Evolutionary conservation across 345 rosid genomes (phyloP), one percentile per base, ranked within the genome.

Genomic region (Brassica nigra): DNA sequence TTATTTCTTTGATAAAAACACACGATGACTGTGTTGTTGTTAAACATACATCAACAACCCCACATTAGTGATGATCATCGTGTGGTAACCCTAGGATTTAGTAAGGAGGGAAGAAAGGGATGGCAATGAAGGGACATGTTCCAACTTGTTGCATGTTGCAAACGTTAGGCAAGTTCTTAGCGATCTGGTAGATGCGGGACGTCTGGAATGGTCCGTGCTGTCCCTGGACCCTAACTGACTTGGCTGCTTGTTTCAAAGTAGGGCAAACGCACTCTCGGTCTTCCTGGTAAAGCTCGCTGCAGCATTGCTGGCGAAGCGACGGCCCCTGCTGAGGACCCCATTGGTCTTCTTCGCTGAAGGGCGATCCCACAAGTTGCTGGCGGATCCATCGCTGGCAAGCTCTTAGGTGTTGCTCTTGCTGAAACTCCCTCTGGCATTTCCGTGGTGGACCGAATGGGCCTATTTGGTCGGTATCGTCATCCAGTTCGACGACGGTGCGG

Each of bases 231-330:
- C 70, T 47, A 33, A 79, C 34, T 2, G 39, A 23, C 16, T 2
- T 44, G 20, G 82, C 78, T 1, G 69, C 82, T 4, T 2, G 31
- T 79, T 59, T 67, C 70, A 79, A 73, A 39, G 74, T 58, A 11
- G 69, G 78, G 82, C 78, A 79, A 47, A 79, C 82, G 28, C 82
- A 79, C 0, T 0, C 30, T 29, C 16, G 39, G 3, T 73, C 78
- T 34, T 58, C 69, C 28, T 67, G 65, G 1, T 1, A 55, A 68
- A 79, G 82, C 78, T 79, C 74, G 7, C 27, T 49, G 49, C 78
- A 80, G 83, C 83, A 80, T 11, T 76, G 2, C 42, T 70, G 42
- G 73, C 74, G 70, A 65, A 64, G 4, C 0, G n/a, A 54, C 10
- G 20, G 23, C 2, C 31, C 28, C 33, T 65, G 72, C 27, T 71